Evolutionary conservation across 345 rosid species (phyloP), one percentile per base, ranked within the genome.

Genomic region (Eucalyptus polybractea): DNA sequence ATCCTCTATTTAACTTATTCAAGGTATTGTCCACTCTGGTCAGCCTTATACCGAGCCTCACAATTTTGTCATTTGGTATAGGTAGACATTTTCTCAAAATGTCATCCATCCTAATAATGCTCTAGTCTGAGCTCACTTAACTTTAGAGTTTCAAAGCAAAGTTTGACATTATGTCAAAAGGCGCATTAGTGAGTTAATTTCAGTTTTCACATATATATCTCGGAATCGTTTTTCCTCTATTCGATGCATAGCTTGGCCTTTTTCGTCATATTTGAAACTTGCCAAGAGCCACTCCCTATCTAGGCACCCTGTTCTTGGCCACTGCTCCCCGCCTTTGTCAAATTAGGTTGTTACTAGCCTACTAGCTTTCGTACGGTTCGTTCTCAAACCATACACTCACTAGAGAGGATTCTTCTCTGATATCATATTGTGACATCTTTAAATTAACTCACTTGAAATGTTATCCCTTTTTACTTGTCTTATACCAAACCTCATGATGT

Each of bases 271-370:
- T 5, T 56, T 22, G 62, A 56, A 56, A 9, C 29, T 56, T 56
- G 29, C 62, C 29, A 22, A 56, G 29, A 56, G 29, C 29, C 29
- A 24, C 29, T 22, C 29, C 27, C 29, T 56, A 24, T 56, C 62
- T 24, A 56, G 13, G 29, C 13, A 25, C 29, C 24, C 1, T 56
- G 0, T 22, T 10, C 29, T 1, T 0, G 6, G 3, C 29, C 6
- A 19, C 2, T 21, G 1, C 58, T 53, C 1, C 24, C 24, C 1
- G 13, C 13, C 62, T 24, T 56, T 4, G 62, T 56, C 12, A 24
- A 22, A 24, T 8, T 56, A 24, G 62, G 62, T 56, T 24, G 27
- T 56, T 24, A 56, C 6, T 4, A 10, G 62, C 12, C 27, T 4
- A 56, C 29, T 0, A 56, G 12, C 27, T 56, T 56, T 3, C 8